A percentile compares a stretch with the other conserved stretches of the same genome.
These are phyloP conservation scores for Tetraselmis striata DNA, from an alignment of 139 green algal genomes.

Conservation along the genomic window DNA sequence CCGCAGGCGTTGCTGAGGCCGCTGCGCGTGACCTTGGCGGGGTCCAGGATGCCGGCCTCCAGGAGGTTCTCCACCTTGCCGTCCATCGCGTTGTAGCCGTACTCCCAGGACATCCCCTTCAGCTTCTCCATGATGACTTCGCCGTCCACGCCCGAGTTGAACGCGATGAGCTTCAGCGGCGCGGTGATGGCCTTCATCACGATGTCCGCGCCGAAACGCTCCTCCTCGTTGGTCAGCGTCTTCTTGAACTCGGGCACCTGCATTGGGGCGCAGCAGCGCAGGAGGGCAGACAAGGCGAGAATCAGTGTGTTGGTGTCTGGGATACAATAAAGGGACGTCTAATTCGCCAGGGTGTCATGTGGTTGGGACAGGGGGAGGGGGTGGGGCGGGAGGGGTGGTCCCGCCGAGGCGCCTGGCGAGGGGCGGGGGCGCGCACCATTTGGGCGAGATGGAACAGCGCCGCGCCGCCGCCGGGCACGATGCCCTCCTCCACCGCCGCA, in stretches of 20 bases:
- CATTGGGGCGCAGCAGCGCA: too few relatives aligned
- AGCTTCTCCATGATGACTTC: slow-evolving; percentile 89
- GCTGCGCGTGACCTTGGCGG: slow-evolving; percentile 92
- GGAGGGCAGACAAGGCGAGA: too few relatives aligned
- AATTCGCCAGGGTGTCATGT: neutral
- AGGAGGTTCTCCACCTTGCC: slow-evolving; percentile 68
- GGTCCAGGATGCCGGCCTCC: slow-evolving; percentile 89
- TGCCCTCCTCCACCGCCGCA: slow-evolving; percentile 91
- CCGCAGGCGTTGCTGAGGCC: slow-evolving; percentile 83
- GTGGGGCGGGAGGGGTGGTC: neutral
- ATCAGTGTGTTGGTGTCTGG: too few relatives aligned
- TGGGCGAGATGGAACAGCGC: slow-evolving; percentile 89
- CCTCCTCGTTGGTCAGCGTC: slow-evolving; percentile 74
- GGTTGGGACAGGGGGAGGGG: neutral
- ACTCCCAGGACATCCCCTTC: slow-evolving; percentile 70
- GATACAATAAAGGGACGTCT: too few relatives aligned
- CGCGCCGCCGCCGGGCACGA: slow-evolving; percentile 85
- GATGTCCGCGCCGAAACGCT: slow-evolving; percentile 90
- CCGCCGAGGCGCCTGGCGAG: neutral
- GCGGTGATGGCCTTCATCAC: slow-evolving; percentile 79
- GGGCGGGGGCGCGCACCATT: slow-evolving; percentile 34
- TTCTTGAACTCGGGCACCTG: slow-evolving; percentile 63
- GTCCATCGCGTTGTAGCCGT: slow-evolving; percentile 35
- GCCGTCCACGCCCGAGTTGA: slow-evolving; percentile 86
- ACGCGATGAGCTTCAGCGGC: slow-evolving; percentile 62